Evolutionary conservation across 2,329 filamentous ascomycete species (phyloP), one percentile per base, ranked within the genome.

Genomic region (Endothia cerciana): DNA sequence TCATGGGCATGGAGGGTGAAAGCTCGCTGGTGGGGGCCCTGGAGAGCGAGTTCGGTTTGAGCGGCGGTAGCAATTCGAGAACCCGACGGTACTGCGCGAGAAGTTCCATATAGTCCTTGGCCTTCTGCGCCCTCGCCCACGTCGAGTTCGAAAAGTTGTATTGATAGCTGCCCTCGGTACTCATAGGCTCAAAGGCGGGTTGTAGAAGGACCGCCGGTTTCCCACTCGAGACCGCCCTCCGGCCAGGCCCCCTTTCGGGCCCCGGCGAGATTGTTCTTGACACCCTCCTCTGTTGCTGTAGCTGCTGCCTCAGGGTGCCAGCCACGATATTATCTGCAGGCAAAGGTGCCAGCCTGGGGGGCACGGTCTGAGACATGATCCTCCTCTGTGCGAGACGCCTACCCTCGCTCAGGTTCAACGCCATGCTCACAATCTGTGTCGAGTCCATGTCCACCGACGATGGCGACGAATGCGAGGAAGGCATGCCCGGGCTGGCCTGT

Each of bases 361-460:
- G 86, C 43, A 79, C 80, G 64, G 76, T 85, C 74, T 74, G 87
- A 64, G 73, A 86, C 70, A 77, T 84, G 76, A 75, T 88, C 77
- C 80, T 85, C 77, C 81, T 86, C 76, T 80, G 87, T 68, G 82
- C 91, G 78, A 83, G 84, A 73, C 87, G 87, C 70, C 88, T 87
- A 73, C 90, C 92, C 77, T 97, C 93, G 79, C 91, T 97, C 60
- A 98, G 79, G 70, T 90, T 95, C 71, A 98, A 79, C 1, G 94
- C 94, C 86, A 98, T 91, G 73, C 93, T 93, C 51, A 98, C 93
- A 69, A 98, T 96, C 76, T 97, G 92, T 4, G 90, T 87, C 8
- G 94, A 91, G 73, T 97, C 94, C 67, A 91, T 84, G 72, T 93
- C 88, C 25, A 91, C 75, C 5, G 76, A 67, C 10, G 67, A 71